Evolutionary conservation across 345 rosid species (phyloP), one percentile per base, ranked within the genome.

Genomic region (Linum tenue): DNA sequence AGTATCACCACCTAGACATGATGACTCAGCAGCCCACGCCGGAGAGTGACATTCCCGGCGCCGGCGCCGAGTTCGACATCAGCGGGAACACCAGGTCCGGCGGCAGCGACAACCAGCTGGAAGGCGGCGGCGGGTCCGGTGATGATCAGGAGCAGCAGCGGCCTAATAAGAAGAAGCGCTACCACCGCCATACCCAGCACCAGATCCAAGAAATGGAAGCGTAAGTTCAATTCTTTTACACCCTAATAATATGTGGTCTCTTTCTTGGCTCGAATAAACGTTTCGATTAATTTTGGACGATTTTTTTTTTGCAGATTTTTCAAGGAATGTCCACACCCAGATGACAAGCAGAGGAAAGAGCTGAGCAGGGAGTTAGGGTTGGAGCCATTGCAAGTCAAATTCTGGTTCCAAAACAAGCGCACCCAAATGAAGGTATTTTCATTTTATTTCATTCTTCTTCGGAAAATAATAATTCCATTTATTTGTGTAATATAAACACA

Each of bases 151-250:
- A 86, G 38, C 53, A 48, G 53, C 89, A 72, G 14, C 94, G 82
- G 59, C 92, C 89, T n/a, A 86, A 78, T 4, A 83, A 88, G 79
- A 92, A 90, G 84, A 91, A 91, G 76, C 86, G 99, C 3, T 90
- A 94, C 74, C 97, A 94, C 64, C 95, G 97, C 69, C 99, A 94
- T 56, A 90, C 99, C 0, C 97, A 88, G 78, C 95, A 85, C 58
- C 99, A 94, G 92, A 94, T 94, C 89, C 97, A 88, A 71, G 97
- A 90, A 80, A 85, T 94, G 99, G 99, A 94, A 81, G 74, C 96
- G 99, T 94, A 80, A 68, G 81, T 74, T 39, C 11, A 50, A 11
- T 2, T 15, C 6, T 3, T 8, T 22, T 22, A 22, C 31, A 22
- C 31, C 31, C 31, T 22, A 22, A 22, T 22, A 22, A 22, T 22